Evolutionary conservation across 495 filamentous ascomycete genomes (phyloP), one percentile per base, ranked within the genome.

Genomic region (Neurospora cerealis): DNA sequence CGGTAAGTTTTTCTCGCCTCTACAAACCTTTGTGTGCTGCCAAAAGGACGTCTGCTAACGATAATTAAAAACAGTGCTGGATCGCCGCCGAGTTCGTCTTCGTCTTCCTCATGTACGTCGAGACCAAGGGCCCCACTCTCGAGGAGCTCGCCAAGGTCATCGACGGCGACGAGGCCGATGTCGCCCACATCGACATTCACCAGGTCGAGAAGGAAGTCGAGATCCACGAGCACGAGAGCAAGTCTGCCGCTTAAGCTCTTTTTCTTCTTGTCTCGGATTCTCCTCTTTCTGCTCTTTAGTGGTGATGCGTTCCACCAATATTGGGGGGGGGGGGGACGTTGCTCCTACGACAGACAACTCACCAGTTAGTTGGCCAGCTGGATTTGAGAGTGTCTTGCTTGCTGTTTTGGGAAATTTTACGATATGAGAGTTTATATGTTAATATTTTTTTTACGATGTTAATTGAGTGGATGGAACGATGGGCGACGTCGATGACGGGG

Each of bases 91-190:
- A 91, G 80, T 77, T 90, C 69, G 41, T 77, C 69, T 88, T 90
- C 48, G 88, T 91, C 69, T 91, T 86, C 83, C 87, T 89, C 83
- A 88, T 89, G 83, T 92, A 89, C 76, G 83, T 90, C 71, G 90
- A 92, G 83, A 92, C 89, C 66, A 86, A 85, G 74, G 88, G 89
- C 70, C 87, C 87, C 17, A 89, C 89, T 19, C 85, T 91, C 69
- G 90, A 91, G 82, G 90, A 91, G 80, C 87, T 92, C 8, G 86
- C 85, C 73, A 86, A 85, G 81, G 81, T 88, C 79, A 89, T 91
- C 76, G 89, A 90, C 70, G 88, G 89, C 40, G 86, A 89, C 15
- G 80, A 83, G 0, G 88, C 88, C 48, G 79, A 85, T 44, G 84
- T 87, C 8, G 85, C 79, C 36, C 78, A 79, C 69, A 41, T 86